A percentile compares a stretch with the other conserved stretches of the same genome.
These are phyloP conservation scores for Sugiyamaella marilandica DNA, from an alignment of 805 yeast species.

Conservation along the genomic window DNA sequence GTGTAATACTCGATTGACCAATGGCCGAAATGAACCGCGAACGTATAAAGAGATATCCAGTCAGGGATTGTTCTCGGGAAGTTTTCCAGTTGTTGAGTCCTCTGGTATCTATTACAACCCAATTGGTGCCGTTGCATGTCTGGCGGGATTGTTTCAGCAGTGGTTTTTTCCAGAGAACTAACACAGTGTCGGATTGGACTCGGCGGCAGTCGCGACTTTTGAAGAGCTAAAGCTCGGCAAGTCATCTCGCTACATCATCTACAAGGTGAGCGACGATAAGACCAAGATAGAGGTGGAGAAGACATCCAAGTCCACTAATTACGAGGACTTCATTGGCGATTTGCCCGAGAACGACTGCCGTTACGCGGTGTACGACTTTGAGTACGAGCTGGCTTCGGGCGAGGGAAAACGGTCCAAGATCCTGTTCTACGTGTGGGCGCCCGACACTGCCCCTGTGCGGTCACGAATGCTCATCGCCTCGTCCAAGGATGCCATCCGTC, in stretches of 20 bases:
- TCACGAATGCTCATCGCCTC: constrained; percentile 96
- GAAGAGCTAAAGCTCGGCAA: constrained; percentile 85
- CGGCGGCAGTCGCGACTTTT: constrained; percentile 90
- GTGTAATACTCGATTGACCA: too few relatives aligned
- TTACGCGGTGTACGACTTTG: constrained; percentile 95
- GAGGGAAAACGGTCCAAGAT: constrained; percentile 89
- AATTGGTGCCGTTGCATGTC: neutral
- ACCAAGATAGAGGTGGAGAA: constrained; percentile 88
- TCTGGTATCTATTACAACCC: too few relatives aligned
- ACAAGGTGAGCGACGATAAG: constrained; percentile 73
- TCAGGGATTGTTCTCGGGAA: too few relatives aligned
- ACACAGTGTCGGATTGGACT: constrained; percentile 71
- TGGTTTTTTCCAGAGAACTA: neutral
- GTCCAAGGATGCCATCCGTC: constrained; percentile 96
- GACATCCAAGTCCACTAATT: constrained; percentile 68
- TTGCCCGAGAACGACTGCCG: constrained; percentile 95
- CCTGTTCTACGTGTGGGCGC: constrained; percentile 86
- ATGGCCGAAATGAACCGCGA: too few relatives aligned
- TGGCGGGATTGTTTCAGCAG: neutral
- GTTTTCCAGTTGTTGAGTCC: too few relatives aligned
- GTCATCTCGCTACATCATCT: constrained; percentile 79
- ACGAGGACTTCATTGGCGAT: constrained; percentile 80
- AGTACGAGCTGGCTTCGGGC: constrained; percentile 80
- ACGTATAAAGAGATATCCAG: too few relatives aligned
- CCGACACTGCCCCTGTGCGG: constrained; percentile 94